Conservation (phyloP, 1,139 yeast species). For the Debaryomyces sp. region DNA sequence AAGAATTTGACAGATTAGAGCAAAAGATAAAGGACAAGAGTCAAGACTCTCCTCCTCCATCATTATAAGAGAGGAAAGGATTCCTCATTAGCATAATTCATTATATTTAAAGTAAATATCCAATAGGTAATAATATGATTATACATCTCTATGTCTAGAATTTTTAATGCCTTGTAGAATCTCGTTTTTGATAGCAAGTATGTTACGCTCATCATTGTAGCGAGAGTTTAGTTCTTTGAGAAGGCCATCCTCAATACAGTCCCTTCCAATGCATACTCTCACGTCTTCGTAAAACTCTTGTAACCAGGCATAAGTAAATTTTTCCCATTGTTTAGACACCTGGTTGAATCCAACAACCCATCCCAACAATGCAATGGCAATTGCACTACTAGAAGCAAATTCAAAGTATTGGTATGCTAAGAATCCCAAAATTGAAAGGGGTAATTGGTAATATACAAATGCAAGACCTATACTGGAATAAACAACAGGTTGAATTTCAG, state of each 20-base stretch:
- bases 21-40: conserved; percentile 30
- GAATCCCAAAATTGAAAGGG: conserved; percentile 35
- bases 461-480: conserved; percentile 32
- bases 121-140: background rate
- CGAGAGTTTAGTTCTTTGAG: conserved; percentile 33
- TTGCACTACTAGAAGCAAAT: conserved; percentile 33
- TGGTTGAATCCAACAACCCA: conserved; percentile 48
- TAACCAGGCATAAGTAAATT: conserved; percentile 33
- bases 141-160: conserved; percentile 1
- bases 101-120: conserved; percentile 7
- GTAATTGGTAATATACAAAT: conserved; percentile 42
- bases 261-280: conserved; percentile 36
- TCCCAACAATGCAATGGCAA: conserved; percentile 41
- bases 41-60: conserved; percentile 31
- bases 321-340: conserved; percentile 43
- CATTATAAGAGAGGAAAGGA: conserved; percentile 23
- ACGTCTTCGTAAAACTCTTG: conserved; percentile 35
- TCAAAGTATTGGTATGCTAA: conserved; percentile 40
- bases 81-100: conserved; percentile 1
- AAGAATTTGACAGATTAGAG: conserved; percentile 73
- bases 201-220: conserved; percentile 24
- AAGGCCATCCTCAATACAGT: conserved; percentile 45
- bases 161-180: conserved; percentile 12
- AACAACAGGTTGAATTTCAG: conserved; percentile 45
- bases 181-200: conserved; percentile 20